Conservation (phyloP, 2,329 filamentous ascomycete genomes). For the Trichoderma sp. region DNA sequence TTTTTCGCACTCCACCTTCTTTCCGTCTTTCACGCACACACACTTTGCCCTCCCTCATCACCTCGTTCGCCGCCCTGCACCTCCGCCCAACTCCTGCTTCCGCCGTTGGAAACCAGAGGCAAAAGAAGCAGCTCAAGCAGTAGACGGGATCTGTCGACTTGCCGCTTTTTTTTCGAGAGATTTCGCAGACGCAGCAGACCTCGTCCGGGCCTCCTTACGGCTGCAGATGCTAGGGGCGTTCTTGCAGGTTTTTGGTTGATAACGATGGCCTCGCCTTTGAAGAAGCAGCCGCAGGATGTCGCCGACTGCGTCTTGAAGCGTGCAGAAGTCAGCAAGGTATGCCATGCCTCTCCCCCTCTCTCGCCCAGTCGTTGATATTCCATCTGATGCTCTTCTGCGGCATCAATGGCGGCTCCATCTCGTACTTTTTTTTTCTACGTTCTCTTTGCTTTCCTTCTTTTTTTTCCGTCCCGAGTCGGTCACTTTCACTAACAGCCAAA, state of each 20-base stretch:
- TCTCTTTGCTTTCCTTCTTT: background rate
- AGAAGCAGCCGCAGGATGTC: slow-evolving; percentile 65
- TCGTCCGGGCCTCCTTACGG: slow-evolving; percentile 9
- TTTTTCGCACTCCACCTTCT: slow-evolving; percentile 25
- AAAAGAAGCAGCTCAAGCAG: background rate
- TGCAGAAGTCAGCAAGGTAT: slow-evolving; percentile 75
- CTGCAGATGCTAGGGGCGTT: slow-evolving; percentile 12
- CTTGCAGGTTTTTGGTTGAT: slow-evolving; percentile 20
- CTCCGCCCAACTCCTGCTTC: slow-evolving; percentile 1
- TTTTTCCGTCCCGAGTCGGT: background rate
- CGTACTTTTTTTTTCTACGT: background rate
- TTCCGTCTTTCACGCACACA: slow-evolving; percentile 27
- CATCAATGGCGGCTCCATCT: slow-evolving; percentile 7
- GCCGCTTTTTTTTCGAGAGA: background rate
- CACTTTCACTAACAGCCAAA: slow-evolving; percentile 28
- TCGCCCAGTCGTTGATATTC: background rate
- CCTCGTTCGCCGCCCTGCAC: slow-evolving; percentile 18
- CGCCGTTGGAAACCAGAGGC: background rate
- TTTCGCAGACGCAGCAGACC: slow-evolving; percentile 8
- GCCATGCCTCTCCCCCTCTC: slow-evolving; percentile 34
- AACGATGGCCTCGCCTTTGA: slow-evolving; percentile 62
- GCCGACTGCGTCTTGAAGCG: slow-evolving; percentile 71
- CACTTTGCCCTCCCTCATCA: slow-evolving; percentile 21
- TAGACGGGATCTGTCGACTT: background rate
- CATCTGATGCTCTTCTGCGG: background rate